A percentile compares a stretch with the other conserved stretches of the same genome.
These are phyloP conservation scores for Zarea fungicola DNA, from an alignment of 2,329 filamentous ascomycete genomes.

Conservation along the genomic window DNA sequence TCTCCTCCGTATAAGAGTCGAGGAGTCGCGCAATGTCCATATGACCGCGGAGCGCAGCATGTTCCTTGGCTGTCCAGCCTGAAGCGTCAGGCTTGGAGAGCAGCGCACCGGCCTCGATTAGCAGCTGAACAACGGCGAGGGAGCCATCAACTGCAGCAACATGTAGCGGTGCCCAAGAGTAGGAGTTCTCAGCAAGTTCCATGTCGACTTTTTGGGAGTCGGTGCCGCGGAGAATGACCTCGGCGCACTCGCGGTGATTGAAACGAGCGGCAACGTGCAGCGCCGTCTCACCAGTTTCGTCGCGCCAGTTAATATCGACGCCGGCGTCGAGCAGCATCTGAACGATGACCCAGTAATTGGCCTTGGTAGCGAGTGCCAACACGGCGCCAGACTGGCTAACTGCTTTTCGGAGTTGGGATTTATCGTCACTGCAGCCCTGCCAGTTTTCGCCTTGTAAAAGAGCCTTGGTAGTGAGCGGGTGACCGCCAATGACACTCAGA, in stretches of 20 bases:
- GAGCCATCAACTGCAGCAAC: conserved; percentile 89
- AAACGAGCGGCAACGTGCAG: conserved; percentile 88
- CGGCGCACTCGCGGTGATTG: conserved; percentile 75
- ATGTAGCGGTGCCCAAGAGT: conserved; percentile 93
- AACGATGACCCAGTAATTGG: conserved; percentile 80
- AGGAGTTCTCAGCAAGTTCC: conserved; percentile 75
- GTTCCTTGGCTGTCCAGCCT: conserved; percentile 91
- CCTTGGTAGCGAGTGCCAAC: conserved; percentile 79
- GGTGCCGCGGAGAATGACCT: conserved; percentile 66
- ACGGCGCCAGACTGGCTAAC: conserved; percentile 83
- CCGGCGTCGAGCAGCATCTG: conserved; percentile 82
- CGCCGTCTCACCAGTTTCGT: conserved; percentile 84
- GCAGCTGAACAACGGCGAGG: conserved; percentile 64
- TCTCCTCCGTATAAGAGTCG: conserved; percentile 41
- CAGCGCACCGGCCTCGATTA: conserved; percentile 74
- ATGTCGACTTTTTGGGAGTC: conserved; percentile 67
- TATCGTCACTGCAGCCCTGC: conserved; percentile 58
- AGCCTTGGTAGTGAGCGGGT: conserved; percentile 76
- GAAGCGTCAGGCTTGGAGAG: conserved; percentile 72
- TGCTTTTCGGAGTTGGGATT: conserved; percentile 59
- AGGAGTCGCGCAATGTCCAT: conserved; percentile 72
- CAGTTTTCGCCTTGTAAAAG: conserved; percentile 77
- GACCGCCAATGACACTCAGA: conserved; percentile 85
- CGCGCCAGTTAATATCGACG: conserved; percentile 89
- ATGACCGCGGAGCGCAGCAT: conserved; percentile 85